Conservation (phyloP, 331 rosid species). For the Phaseolus coccineus region DNA sequence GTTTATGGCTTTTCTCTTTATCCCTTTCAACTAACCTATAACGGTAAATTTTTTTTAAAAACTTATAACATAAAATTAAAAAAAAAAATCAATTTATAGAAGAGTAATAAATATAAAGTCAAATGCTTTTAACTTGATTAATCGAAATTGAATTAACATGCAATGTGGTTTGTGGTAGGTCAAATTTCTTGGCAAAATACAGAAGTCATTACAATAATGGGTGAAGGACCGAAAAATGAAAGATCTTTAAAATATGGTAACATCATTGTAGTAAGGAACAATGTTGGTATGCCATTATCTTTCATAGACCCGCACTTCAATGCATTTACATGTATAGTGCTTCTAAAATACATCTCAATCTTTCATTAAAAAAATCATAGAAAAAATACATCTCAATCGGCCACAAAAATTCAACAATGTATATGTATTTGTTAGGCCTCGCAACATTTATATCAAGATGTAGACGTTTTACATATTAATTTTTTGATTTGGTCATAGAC, state of each 20-base stretch:
- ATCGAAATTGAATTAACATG: neutral
- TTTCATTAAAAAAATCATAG: too few species aligned
- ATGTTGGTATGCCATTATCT: neutral
- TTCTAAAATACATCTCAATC: neutral
- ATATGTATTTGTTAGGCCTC: slow-evolving; percentile 9
- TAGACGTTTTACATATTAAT: neutral
- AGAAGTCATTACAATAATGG: neutral
- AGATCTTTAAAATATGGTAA: neutral
- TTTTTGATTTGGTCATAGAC: neutral
- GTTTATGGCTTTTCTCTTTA: neutral
- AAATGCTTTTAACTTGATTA: neutral
- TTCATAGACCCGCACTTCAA: slow-evolving; percentile 8
- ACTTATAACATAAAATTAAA: neutral
- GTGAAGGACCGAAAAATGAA: neutral
- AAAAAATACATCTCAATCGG: neutral
- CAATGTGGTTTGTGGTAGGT: neutral
- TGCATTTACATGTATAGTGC: neutral
- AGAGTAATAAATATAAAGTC: neutral
- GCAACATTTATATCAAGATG: neutral
- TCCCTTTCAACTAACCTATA: neutral
- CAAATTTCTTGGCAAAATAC: slow-evolving; percentile 11
- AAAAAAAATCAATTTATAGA: neutral
- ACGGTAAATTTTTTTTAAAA: neutral
- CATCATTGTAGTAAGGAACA: slow-evolving; percentile 8
- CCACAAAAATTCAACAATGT: neutral